A percentile compares a stretch with the other conserved stretches of the same genome.
These are phyloP conservation scores for Ophiostoma australiae DNA, from an alignment of 2,329 filamentous ascomycete species.

Conservation along the genomic window DNA sequence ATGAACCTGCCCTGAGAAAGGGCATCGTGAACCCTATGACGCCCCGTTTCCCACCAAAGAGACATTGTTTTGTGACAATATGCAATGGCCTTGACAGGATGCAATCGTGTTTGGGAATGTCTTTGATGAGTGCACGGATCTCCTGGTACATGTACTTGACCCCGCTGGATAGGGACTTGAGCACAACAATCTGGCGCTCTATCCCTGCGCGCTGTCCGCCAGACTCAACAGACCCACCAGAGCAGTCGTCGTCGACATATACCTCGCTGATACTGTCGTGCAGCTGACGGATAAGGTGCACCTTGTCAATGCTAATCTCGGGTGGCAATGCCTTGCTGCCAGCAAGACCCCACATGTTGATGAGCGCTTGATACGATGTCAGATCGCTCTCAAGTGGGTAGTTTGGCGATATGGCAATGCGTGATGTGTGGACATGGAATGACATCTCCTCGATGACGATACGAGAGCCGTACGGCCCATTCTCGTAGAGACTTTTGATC, in stretches of 20 bases:
- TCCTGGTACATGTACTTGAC: conserved; percentile 60
- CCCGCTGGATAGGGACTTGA: conserved; percentile 55
- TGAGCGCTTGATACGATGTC: conserved; percentile 41
- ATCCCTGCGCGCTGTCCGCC: not conserved
- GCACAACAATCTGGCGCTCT: conserved; percentile 41
- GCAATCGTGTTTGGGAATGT: conserved; percentile 48
- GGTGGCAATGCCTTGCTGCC: conserved; percentile 38
- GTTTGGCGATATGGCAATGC: conserved; percentile 45
- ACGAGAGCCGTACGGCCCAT: conserved; percentile 52
- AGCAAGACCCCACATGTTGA: conserved; percentile 40
- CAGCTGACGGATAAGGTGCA: conserved; percentile 50
- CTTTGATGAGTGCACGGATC: conserved; percentile 48
- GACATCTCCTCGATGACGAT: conserved; percentile 52
- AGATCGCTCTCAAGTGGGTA: conserved; percentile 52
- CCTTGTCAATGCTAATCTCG: conserved; percentile 44
- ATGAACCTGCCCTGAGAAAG: conserved; percentile 49
- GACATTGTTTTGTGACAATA: conserved; percentile 51
- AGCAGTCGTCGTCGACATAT: conserved; percentile 32
- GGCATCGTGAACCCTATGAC: conserved; percentile 55
- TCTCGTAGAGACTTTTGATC: conserved; percentile 39
- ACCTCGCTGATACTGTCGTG: conserved; percentile 58
- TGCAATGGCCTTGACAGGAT: conserved; percentile 50
- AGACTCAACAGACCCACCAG: not conserved
- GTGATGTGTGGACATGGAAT: conserved; percentile 43
- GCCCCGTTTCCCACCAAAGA: conserved; percentile 52